Conservation (phyloP, 768 basidiomycete genomes). For the Fistulinella prunicolor region DNA sequence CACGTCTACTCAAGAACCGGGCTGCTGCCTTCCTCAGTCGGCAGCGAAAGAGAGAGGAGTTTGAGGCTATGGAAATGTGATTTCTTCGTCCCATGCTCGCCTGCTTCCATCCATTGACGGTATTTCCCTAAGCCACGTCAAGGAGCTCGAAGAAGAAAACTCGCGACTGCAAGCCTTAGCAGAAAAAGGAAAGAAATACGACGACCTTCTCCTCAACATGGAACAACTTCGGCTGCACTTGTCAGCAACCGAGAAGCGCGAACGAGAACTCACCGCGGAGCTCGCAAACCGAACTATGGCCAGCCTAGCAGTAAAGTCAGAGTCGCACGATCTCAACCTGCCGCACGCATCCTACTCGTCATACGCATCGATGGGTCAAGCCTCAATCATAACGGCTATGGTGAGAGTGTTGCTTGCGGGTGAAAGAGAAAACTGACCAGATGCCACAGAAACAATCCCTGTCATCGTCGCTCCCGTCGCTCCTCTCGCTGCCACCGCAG, state of each 20-base stretch:
- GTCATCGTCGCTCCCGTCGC: slow-evolving; percentile 71
- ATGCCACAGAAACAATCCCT: slow-evolving; percentile 55
- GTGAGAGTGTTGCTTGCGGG: slow-evolving; percentile 35
- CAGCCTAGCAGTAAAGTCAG: slow-evolving; percentile 49
- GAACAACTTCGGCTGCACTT: slow-evolving; percentile 66
- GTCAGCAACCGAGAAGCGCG: slow-evolving; percentile 62
- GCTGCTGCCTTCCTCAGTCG: slow-evolving; percentile 89
- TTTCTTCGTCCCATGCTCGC: slow-evolving; percentile 32
- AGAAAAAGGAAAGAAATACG: slow-evolving; percentile 39
- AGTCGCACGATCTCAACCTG: slow-evolving; percentile 52
- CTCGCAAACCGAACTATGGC: slow-evolving; percentile 43
- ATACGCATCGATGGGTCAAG: slow-evolving; percentile 38
- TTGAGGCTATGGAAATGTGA: slow-evolving; percentile 87
- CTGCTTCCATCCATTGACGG: slow-evolving; percentile 15
- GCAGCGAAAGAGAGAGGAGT: slow-evolving; percentile 90
- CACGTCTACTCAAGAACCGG: slow-evolving; percentile 87
- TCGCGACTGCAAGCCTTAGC: slow-evolving; percentile 63
- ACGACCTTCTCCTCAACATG: slow-evolving; percentile 53
- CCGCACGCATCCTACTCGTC: slow-evolving; percentile 42
- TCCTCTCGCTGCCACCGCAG: slow-evolving; percentile 66
- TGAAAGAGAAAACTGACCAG: slow-evolving; percentile 14
- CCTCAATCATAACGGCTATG: slow-evolving; percentile 69
- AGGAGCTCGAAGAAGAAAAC: slow-evolving; percentile 83
- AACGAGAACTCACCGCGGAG: slow-evolving; percentile 62
- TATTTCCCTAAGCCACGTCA: slow-evolving; percentile 60